Evolutionary conservation across 768 basidiomycete species (phyloP), one percentile per base, ranked within the genome.

Genomic region (Mycena olivaceomarginata): DNA sequence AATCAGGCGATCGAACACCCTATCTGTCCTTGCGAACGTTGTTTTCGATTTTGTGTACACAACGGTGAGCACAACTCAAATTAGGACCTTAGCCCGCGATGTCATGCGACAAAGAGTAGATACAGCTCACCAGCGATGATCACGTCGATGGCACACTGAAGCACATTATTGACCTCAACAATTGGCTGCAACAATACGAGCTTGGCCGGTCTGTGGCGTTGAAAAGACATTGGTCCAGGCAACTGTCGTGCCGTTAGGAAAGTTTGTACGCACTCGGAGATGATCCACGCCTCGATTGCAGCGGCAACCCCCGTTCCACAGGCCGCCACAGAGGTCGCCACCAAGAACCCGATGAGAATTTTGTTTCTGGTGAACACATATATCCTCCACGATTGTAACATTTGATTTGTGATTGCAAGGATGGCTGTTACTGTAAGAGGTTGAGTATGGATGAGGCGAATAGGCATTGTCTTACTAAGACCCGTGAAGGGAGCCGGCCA

Each of bases 401-500:
- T 25, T 43, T 75, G 74, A 48, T 48, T 48, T 0, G 51, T 64
- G 7, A 75, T 5, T 18, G 74, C 74, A n/a, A 75, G 66, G 6
- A 75, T 25, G 9, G 74, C 67, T 1, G 74, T 75, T 9, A n/a
- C 74, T 69, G 46, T 11, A 16, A 37, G 39, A 45, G n/a, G 5
- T 60, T 60, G 18, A 56, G n/a, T n/a, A 37, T 11, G 11, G 20
- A 59, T 12, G 5, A 15, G 31, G 1, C 11, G 25, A 10, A 16
- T 15, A 4, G 57, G 25, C 11, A 13, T 13, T 59, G 15, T 41
- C 72, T 73, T 41, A 73, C 72, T 22, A 15, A 66, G 22, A 5
- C 56, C 73, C 10, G 73, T 74, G 43, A 67, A 67, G 4, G 72
- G 65, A 51, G 22, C 31, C 6, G 66, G 51, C 72, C 72, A 74